A percentile compares a stretch with the other conserved stretches of the same genome.
Conservation (phyloP, 2,329 filamentous ascomycete species). For the Talaromyces sp. region DNA sequence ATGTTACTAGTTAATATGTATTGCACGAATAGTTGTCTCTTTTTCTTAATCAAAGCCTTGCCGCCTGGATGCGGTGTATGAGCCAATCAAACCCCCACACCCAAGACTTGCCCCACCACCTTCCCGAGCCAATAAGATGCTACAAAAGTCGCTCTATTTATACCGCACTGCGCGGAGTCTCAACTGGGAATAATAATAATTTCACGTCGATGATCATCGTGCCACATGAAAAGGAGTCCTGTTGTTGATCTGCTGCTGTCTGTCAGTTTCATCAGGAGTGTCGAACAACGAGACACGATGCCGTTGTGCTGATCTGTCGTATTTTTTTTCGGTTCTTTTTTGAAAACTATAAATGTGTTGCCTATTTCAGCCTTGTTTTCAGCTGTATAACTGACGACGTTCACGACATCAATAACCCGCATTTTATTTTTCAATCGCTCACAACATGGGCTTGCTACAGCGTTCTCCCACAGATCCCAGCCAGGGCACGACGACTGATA, state of each 20-base stretch:
- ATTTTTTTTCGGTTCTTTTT: background rate
- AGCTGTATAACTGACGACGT: background rate
- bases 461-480: background rate
- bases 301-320: background rate
- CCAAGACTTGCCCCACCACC: background rate
- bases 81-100: background rate
- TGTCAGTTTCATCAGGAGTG: background rate
- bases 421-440: no score
- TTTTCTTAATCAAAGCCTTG: background rate
- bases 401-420: background rate
- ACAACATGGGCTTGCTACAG: background rate
- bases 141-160: background rate
- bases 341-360: background rate
- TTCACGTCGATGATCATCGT: background rate
- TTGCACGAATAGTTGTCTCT: background rate
- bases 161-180: background rate
- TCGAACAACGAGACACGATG: background rate
- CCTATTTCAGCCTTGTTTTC: background rate
- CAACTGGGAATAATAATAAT: background rate
- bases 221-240: background rate
- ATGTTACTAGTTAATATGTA: background rate
- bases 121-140: background rate
- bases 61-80: background rate
- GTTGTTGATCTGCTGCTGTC: background rate
- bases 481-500: conserved; percentile 30